Base-by-base conservation (phyloP, 371 early-diverging fungal genomes). In the Zychaea mexicana region DNA sequence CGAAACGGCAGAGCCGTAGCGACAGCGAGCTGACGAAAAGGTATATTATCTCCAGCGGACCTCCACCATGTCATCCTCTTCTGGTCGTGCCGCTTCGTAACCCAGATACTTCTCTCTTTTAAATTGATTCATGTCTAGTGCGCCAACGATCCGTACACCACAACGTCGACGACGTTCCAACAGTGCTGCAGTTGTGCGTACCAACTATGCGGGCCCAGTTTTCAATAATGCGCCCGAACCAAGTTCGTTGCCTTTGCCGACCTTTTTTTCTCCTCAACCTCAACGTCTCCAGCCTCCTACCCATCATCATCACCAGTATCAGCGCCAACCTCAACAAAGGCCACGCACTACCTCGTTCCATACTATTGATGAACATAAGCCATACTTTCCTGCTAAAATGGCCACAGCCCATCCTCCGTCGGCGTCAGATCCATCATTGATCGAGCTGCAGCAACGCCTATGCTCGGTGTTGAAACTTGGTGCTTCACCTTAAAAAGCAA, bases 141-240 rank as follows among this genome's bases (percentile, higher is more conserved):
- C 49, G 12, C 19, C 49, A 49, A 49, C 49, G 5, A 49, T 24
- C 9, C 49, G 49, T 22, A 24, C 49, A 4, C 49, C 49, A 26
- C 59, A 58, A 45, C 33, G 62, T 33, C 66, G 55, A 22, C 61
- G 65, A 17, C 60, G 65, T 39, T 58, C 59, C 28, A 66, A 60
- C n/a, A 66, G 60, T 49, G 55, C 53, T 24, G 38, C 39, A 13
- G 52, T 49, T 3, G 33, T 32, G 26, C 21, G n/a, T 22, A 17
- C 31, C 45, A 59, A 52, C 24, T 93, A 91, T 67, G 92, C 93
- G 32, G 93, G 93, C 31, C 90, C 93, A 5, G 86, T 86, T 26
- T 93, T 93, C 67, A 90, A 90, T 64, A 93, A 91, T 76, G 86
- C 93, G 17, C 93, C 93, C 53, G 88, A 88, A n/a, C 88, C 93